Base-by-base conservation (phyloP, 2,329 filamentous ascomycete species). In the Mariannaea sp. region DNA sequence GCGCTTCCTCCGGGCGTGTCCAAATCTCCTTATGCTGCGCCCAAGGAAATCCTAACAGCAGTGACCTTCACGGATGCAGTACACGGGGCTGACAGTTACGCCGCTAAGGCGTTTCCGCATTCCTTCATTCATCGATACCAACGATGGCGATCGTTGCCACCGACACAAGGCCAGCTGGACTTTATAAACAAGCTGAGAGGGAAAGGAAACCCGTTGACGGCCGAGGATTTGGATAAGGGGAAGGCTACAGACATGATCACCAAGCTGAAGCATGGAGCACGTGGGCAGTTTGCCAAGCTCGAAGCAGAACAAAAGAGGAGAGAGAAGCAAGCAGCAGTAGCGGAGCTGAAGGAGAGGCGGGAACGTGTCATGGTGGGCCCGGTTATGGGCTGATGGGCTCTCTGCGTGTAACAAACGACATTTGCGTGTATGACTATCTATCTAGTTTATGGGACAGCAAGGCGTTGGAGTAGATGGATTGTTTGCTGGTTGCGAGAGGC, bases 161-260 rank as follows among this genome's bases (percentile, higher is more conserved):
- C 94, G 1, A 82, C 82, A 2, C 73, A 82, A 3, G 81, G 80
- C 4, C 85, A 94, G 69, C 70, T 96, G 1, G 75, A 80, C 29
- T 87, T 89, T 49, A 70, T 94, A 47, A 91, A 92, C 66, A 88
- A 84, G 65, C 65, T 86, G 3, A 78, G 86, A 7, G 72, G 72
- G 1, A 73, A 80, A 46, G 57, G 61, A 77, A 75, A 85, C 22
- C 75, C 80, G 47, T 67, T 92, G 44, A 79, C 74, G 1, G 62
- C 72, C 0, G 73, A 74, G 0, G 80, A 85, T 22, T 65, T 96
- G 53, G 92, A 82, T 12, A 94, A 92, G 67, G 93, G 93, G 7
- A 85, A 84, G 68, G 92, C 92, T 4, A 81, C 81, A 4, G 92
- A 97, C 69, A 92, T 96, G 88, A 96, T 97, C 59, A 95, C 90